Conservation (phyloP, 805 yeast genomes). For the Phaffomyces antillensis region DNA sequence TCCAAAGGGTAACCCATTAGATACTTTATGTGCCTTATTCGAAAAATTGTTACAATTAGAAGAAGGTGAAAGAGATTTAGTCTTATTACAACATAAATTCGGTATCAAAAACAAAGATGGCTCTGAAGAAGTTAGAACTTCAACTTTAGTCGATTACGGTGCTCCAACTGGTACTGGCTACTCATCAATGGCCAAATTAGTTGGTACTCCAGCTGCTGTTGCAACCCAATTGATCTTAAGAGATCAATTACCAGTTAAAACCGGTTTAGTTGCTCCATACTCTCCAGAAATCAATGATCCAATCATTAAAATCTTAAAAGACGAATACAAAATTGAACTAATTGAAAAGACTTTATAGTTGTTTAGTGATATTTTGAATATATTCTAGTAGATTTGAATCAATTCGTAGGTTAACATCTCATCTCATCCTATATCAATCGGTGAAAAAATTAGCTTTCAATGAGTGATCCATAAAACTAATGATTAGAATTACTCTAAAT, state of each 20-base stretch:
- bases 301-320: slow-evolving; percentile 85
- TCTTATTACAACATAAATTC: slow-evolving; percentile 93
- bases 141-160: slow-evolving; percentile 94
- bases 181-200: slow-evolving; percentile 97
- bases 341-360: slow-evolving; percentile 64
- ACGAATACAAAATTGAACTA: slow-evolving; percentile 79
- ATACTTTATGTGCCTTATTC: slow-evolving; percentile 92
- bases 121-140: slow-evolving; percentile 81
- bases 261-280: slow-evolving; percentile 92
- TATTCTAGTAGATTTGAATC: neutral
- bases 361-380: neutral
- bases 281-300: slow-evolving; percentile 86
- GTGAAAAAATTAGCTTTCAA: neutral
- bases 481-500: neutral
- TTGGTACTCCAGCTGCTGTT: slow-evolving; percentile 98
- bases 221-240: slow-evolving; percentile 75
- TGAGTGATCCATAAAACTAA: neutral
- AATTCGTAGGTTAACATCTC: no score
- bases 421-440: neutral
- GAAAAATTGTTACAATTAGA: slow-evolving; percentile 95
- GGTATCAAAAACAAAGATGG: slow-evolving; percentile 98
- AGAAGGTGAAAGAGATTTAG: slow-evolving; percentile 92
- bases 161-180: slow-evolving; percentile 74
- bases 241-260: slow-evolving; percentile 66
- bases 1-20: slow-evolving; percentile 92